These are phyloP conservation scores for Circinella minor DNA, from an alignment of 371 early-diverging fungal genomes.

Conservation along the genomic window DNA sequence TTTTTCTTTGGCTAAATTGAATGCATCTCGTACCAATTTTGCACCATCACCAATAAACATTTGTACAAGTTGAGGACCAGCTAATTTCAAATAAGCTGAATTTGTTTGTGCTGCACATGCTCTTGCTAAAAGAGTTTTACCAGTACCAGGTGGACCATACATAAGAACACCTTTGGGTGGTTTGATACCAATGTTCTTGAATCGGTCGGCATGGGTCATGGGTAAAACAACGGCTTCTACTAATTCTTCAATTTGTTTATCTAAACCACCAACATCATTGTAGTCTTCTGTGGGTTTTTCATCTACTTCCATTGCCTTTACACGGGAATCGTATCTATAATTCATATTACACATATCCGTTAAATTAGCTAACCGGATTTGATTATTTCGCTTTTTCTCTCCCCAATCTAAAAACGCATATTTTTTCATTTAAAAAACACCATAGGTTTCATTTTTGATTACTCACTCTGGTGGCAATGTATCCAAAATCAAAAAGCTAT, in stretches of 20 bases:
- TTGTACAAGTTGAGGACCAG: slow-evolving; percentile 99
- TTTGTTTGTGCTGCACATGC: slow-evolving; percentile 72
- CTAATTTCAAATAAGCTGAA: slow-evolving; percentile 95
- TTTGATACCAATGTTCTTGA: slow-evolving; percentile 95
- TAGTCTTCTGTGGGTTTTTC: slow-evolving; percentile 99
- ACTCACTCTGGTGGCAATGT: slow-evolving; percentile 96
- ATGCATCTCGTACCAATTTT: slow-evolving; percentile 98
- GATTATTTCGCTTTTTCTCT: not conserved
- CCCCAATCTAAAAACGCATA: too few species aligned
- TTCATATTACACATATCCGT: too few species aligned
- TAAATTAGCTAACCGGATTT: too few species aligned
- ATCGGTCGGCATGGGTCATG: slow-evolving; percentile 49
- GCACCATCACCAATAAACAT: slow-evolving; percentile 99
- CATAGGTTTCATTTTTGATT: too few species aligned
- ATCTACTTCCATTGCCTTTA: slow-evolving; percentile 99
- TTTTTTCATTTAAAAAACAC: too few species aligned
- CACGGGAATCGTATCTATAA: slow-evolving; percentile 94
- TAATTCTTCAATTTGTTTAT: slow-evolving; percentile 38
- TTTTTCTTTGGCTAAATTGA: slow-evolving; percentile 98
- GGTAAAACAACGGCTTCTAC: slow-evolving; percentile 40
- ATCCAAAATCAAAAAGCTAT: slow-evolving; percentile 98
- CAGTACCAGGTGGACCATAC: slow-evolving; percentile 98
- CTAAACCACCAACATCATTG: slow-evolving; percentile 58
- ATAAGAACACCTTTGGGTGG: slow-evolving; percentile 95
- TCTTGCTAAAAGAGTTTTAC: slow-evolving; percentile 77